Percentiles rank a stretch among this genome's conserved stretches.
Conservation (phyloP, 495 filamentous ascomycete genomes). For the Trichocladium antarcticum region DNA sequence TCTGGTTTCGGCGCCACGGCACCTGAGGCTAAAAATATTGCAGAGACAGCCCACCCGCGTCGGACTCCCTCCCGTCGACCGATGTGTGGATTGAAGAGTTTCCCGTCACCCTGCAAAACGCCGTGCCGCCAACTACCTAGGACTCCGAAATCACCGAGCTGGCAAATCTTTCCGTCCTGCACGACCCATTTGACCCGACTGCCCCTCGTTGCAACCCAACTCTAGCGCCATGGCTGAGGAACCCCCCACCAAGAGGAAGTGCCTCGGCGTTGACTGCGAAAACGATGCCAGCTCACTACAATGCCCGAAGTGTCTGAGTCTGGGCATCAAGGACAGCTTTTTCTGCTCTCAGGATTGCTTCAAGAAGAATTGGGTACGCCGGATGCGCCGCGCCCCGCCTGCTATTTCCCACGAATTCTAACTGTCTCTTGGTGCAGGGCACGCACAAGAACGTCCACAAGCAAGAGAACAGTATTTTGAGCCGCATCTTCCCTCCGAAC, state of each 20-base stretch:
- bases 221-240: slow-evolving; percentile 33
- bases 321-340: slow-evolving; percentile 74
- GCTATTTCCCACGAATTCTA: neutral
- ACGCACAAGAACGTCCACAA: slow-evolving; percentile 86
- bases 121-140: no score
- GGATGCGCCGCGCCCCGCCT: neutral
- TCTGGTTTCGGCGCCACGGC: no score
- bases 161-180: no score
- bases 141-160: no score
- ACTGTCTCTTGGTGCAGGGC: slow-evolving; percentile 39
- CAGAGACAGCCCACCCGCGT: neutral
- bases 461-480: slow-evolving; percentile 63
- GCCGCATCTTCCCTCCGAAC: slow-evolving; percentile 56
- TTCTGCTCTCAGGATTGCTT: slow-evolving; percentile 99
- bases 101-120: no score
- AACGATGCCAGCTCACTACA: slow-evolving; percentile 77
- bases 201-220: no score
- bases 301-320: slow-evolving; percentile 87
- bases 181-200: no score
- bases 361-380: slow-evolving; percentile 89
- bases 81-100: no score
- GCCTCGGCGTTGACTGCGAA: slow-evolving; percentile 65
- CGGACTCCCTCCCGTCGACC: no score
- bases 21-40: slow-evolving; percentile 1
- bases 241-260: slow-evolving; percentile 52